Conservation (phyloP, 805 yeast genomes). For the Ogataea paraovalis region DNA sequence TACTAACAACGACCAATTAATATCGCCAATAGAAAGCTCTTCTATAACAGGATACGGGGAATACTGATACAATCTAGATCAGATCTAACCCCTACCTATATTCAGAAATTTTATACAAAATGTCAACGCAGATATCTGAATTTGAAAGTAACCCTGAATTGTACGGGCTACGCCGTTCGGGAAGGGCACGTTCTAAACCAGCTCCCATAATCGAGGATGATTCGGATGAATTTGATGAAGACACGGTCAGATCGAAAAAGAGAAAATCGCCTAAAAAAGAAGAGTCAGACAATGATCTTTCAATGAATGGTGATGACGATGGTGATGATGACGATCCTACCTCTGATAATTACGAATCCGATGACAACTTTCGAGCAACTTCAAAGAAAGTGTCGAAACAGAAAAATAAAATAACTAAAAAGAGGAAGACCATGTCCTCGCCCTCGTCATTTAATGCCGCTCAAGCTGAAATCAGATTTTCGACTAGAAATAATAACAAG, state of each 20-base stretch:
- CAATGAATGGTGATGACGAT: no score
- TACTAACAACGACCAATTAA: background rate
- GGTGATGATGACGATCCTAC: conserved; percentile 20
- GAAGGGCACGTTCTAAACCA: conserved; percentile 48
- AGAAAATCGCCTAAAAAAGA: conserved; percentile 17
- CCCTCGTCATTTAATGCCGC: background rate
- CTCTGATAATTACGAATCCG: conserved; percentile 17
- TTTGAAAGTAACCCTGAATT: conserved; percentile 69
- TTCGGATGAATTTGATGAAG: conserved; percentile 17
- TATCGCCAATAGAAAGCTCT: background rate
- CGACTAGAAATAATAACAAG: conserved; percentile 61
- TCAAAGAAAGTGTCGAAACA: conserved; percentile 19
- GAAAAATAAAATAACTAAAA: conserved; percentile 12
- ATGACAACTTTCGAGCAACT: conserved; percentile 24
- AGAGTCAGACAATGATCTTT: conserved; percentile 19
- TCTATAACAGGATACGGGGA: background rate
- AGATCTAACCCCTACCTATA: background rate
- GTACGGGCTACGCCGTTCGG: conserved; percentile 78
- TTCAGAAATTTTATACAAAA: conserved; percentile 1
- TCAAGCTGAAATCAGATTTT: conserved; percentile 63
- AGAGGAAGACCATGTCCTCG: conserved; percentile 2
- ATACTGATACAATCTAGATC: background rate
- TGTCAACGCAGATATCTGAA: conserved; percentile 35
- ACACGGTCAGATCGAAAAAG: conserved; percentile 6
- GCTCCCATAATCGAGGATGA: conserved; percentile 31